Evolutionary conservation across 768 basidiomycete species (phyloP).

Genomic region (Tricholoma bakamatsutake): DNA sequence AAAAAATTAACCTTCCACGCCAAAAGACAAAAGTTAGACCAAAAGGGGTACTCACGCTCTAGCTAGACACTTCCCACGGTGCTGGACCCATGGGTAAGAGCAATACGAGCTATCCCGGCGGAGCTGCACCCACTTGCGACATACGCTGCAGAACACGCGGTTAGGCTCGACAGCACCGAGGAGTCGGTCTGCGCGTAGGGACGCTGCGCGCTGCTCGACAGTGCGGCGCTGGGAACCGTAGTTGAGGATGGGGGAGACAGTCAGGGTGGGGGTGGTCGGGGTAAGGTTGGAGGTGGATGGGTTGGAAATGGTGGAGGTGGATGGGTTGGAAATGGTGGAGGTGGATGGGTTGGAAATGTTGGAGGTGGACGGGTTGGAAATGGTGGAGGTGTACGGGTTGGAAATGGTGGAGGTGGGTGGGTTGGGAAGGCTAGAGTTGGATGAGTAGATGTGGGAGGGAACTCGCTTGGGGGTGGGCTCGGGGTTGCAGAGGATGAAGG

Average conservation of each 20-base stretch:
- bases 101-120: conserved; percentile 75
- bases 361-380: neutral
- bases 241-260: conserved; percentile 8
- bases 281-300: neutral
- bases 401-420: neutral
- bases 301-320: neutral
- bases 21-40: neutral
- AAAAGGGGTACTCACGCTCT: conserved; percentile 47
- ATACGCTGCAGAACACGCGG: conserved; percentile 67
- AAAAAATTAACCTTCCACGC: neutral
- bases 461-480: neutral
- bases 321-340: neutral
- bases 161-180: conserved; percentile 72
- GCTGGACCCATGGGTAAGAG: conserved; percentile 78
- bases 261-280: conserved; percentile 4
- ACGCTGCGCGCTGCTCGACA: conserved; percentile 73
- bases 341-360: neutral
- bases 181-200: conserved; percentile 57
- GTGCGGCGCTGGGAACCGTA: conserved; percentile 66
- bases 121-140: conserved; percentile 79
- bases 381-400: neutral
- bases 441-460: neutral
- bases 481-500: neutral
- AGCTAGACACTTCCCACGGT: conserved; percentile 69
- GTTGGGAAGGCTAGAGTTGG: neutral